A percentile compares a stretch with the other conserved stretches of the same genome.
These are phyloP conservation scores for Phylloporus rhodoxanthus DNA, from an alignment of 768 basidiomycete genomes.

Conservation along the genomic window DNA sequence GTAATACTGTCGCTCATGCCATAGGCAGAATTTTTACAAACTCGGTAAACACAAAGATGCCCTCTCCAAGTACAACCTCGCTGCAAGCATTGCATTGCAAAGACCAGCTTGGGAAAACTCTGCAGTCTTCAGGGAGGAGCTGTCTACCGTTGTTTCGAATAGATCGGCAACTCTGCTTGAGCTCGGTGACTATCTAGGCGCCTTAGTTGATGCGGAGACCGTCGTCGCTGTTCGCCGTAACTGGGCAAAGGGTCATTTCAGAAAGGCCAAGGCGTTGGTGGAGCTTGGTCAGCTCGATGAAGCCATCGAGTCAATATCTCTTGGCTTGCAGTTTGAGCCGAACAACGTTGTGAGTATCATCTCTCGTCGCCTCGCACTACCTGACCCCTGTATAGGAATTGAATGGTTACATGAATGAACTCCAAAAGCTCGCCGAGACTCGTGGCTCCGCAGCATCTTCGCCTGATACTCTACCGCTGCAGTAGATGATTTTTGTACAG, in stretches of 20 bases:
- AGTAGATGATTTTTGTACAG: constrained; percentile 9
- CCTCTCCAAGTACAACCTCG: constrained; percentile 72
- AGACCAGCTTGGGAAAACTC: constrained; percentile 90
- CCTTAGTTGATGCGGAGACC: constrained; percentile 85
- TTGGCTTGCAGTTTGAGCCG: constrained; percentile 84
- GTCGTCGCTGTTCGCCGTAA: constrained; percentile 78
- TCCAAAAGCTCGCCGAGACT: constrained; percentile 21
- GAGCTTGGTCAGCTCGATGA: constrained; percentile 65
- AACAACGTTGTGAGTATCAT: constrained; percentile 44
- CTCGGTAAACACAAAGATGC: constrained; percentile 61
- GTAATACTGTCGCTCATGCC: constrained; percentile 7
- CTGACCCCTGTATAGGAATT: constrained; percentile 24
- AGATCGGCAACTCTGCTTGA: constrained; percentile 84
- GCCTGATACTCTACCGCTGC: neutral
- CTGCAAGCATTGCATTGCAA: constrained; percentile 68
- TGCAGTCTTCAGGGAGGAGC: constrained; percentile 79
- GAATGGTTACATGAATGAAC: constrained; percentile 29
- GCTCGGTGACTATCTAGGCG: constrained; percentile 65
- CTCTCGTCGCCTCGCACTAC: neutral
- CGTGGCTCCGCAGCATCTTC: constrained; percentile 4
- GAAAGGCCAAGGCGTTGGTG: constrained; percentile 84
- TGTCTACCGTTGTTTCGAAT: constrained; percentile 86
- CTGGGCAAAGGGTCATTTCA: constrained; percentile 96
- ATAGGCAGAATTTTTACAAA: constrained; percentile 70
- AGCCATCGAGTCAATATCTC: constrained; percentile 72